Evolutionary conservation across 2,329 filamentous ascomycete genomes (phyloP), one percentile per base, ranked within the genome.

Genomic region (Iodosphaeria phyllophila): DNA sequence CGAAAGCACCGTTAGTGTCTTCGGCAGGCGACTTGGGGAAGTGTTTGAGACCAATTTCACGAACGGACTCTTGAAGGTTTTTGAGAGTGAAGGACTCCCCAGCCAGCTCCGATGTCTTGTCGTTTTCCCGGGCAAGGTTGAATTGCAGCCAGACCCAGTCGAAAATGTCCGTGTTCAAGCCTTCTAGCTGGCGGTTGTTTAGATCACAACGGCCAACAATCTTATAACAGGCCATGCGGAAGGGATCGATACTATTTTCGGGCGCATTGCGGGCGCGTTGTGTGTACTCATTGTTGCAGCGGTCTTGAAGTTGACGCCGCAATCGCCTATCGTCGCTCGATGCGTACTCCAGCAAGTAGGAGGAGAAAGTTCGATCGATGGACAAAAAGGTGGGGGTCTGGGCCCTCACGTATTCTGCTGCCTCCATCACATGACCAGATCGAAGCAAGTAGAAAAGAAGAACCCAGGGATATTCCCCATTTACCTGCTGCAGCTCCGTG

Each of bases 161-260:
- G 40, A 74, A 66, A 30, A 75, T 65, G 29, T 71, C 66, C 9
- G 62, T 67, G 38, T 65, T 66, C 18, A 76, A 51, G 22, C 63
- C 64, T 13, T 73, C 68, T 16, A 76, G 47, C 35, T 60, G 68
- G 33, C 72, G 64, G 47, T 72, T 71, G 41, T 54, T 58, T 14
- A 77, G 52, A 39, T 75, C 72, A 37, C 71, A 74, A 22, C 72
- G 82, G 22, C 91, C 89, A 38, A 98, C 76, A 32, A 98, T 74
- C 60, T 98, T 95, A 62, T 95, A 95, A 48, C 89, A 93, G 23
- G 86, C 84, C 71, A 92, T 84, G 27, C 83, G 74, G 55, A 91
- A 98, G 14, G 89, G 89, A 46, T 98, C 89, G 34, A 91, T 72
- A 2, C 79, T 78, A 43, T 84, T 75, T 30, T 89, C 79, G 1